Base-by-base conservation (phyloP, 192 early-diverging fungal genomes). In the Rhizoclosmatium sp. region DNA sequence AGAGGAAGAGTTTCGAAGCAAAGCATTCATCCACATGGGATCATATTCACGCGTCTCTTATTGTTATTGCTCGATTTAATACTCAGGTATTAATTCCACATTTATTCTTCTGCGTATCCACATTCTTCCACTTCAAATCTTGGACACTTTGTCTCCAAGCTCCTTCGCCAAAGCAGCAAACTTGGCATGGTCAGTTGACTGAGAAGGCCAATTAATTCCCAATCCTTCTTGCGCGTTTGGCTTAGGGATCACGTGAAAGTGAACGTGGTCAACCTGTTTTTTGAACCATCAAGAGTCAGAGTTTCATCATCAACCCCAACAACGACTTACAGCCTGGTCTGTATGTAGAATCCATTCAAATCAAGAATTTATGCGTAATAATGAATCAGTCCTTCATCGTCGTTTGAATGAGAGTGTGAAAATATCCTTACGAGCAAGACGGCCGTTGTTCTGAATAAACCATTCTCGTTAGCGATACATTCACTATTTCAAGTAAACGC, bases 191-290 rank as follows among this genome's bases (percentile, higher is more conserved):
- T 85, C 85, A 54, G 90, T 85, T 31, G 78, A 47, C 81, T 92
- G 87, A 45, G 77, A 65, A 2, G 85, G 85, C 94, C 95, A 95
- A n/a, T 87, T 85, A 61, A 97, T 88, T 49, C 82, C 81, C 45
- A 96, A 80, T 41, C 95, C 95, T 65, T 94, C 91, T 9, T 86
- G 84, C 4, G 83, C 83, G 65, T 85, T 90, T 83, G 73, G 67
- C 45, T 47, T 67, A 12, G 60, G 54, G 23, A 68, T 82, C 49
- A 97, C 87, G 72, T 98, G 97, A 88, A 98, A 96, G 75, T 99
- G 97, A 9, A 99, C 97, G 79, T 99, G 97, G 39, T 88, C 87
- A 0, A 99, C 95, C 68, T 87, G n/a, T n/a, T n/a, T n/a, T n/a
- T n/a, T n/a, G n/a, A n/a, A n/a, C n/a, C n/a, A n/a, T n/a, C n/a